Conservation (phyloP, 139 green algal species). For the Auxenochlorella protothecoides region DNA sequence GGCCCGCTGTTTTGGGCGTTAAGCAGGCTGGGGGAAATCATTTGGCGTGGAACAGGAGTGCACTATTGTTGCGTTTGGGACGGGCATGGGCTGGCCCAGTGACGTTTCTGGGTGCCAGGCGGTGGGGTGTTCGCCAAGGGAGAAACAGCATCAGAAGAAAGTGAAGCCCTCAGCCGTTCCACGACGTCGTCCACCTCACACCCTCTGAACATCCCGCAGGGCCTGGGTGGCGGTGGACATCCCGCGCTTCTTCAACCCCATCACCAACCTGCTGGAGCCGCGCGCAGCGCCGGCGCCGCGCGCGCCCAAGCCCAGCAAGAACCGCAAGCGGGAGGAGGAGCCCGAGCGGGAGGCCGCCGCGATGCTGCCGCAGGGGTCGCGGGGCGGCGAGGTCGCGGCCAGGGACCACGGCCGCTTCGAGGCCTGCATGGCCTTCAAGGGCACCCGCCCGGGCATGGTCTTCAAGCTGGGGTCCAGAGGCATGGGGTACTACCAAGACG, state of each 20-base stretch:
- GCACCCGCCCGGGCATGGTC: constrained; percentile 41
- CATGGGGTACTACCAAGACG: constrained; percentile 76
- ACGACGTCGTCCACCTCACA: no score
- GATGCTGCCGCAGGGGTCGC: no score
- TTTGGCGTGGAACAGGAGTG: no score
- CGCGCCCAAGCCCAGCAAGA: constrained; percentile 24
- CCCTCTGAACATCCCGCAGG: constrained; percentile 8
- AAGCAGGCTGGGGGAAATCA: no score
- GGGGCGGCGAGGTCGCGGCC: not conserved
- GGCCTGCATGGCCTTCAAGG: constrained; percentile 37
- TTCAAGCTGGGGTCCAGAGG: constrained; percentile 61
- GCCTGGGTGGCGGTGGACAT: constrained; percentile 89
- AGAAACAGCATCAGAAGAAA: no score
- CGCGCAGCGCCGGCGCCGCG: not conserved
- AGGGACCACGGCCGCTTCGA: constrained; percentile 21
- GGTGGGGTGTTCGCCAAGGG: no score
- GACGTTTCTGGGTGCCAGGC: no score
- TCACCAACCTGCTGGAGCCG: constrained; percentile 77
- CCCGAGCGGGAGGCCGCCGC: not conserved
- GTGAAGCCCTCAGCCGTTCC: no score
- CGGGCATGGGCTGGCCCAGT: no score
- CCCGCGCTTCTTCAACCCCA: constrained; percentile 84
- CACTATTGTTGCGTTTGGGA: no score
- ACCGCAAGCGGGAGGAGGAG: not conserved
- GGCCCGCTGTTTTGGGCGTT: no score